These are phyloP conservation scores for Brachypodium distachyon DNA, from an alignment of 202 grass and related monocot genomes.

Conservation along the genomic window DNA sequence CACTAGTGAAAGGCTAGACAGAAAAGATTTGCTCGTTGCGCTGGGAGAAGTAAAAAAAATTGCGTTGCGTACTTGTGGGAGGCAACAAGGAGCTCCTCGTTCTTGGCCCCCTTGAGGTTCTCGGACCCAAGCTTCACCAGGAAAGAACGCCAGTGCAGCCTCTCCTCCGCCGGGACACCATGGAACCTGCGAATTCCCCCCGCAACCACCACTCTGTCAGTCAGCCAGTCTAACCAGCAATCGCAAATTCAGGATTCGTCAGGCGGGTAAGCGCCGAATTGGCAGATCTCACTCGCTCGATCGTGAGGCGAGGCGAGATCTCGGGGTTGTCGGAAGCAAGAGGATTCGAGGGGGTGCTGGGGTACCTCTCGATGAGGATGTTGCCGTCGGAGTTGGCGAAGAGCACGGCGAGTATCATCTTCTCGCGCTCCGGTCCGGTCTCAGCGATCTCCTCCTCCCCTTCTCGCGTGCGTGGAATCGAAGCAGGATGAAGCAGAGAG, in stretches of 20 bases:
- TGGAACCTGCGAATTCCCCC: slow-evolving; percentile 52
- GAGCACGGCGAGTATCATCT: slow-evolving; percentile 93
- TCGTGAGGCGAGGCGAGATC: neutral
- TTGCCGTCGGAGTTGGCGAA: slow-evolving; percentile 96
- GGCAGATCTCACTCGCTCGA: slow-evolving; percentile 17
- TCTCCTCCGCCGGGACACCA: slow-evolving; percentile 87
- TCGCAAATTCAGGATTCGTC: neutral
- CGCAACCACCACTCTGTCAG: neutral
- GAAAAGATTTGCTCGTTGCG: neutral
- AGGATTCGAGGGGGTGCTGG: too few relatives aligned
- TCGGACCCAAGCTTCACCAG: slow-evolving; percentile 84
- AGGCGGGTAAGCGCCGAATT: neutral
- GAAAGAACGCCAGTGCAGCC: slow-evolving; percentile 95
- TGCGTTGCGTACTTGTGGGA: slow-evolving; percentile 62
- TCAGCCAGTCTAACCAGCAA: neutral
- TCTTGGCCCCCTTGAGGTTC: slow-evolving; percentile 89
- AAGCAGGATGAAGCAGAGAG: neutral
- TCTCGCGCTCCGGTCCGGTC: neutral
- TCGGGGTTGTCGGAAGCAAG: neutral
- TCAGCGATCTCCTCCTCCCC: neutral
- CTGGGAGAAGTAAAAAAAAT: too few relatives aligned
- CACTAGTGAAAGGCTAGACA: neutral
- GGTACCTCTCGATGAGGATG: slow-evolving; percentile 89
- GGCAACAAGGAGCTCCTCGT: slow-evolving; percentile 83
- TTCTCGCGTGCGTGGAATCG: neutral